These are phyloP conservation scores for Hydnomerulius pinastri DNA, from an alignment of 768 basidiomycete species.

Conservation along the genomic window DNA sequence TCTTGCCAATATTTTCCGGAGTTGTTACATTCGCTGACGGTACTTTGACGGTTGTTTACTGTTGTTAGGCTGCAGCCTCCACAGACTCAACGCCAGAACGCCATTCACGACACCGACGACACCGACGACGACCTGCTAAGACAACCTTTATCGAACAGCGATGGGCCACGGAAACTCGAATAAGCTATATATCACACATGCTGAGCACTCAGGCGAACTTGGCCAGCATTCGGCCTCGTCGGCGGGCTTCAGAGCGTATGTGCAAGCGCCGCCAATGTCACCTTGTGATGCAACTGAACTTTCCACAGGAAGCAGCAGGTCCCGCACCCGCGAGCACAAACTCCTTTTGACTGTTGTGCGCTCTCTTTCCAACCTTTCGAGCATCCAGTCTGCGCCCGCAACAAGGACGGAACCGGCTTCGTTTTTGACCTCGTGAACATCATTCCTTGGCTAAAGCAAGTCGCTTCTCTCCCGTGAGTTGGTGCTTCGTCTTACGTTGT, in stretches of 20 bases:
- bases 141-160: constrained; percentile 1
- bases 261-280: constrained; percentile 14
- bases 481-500: constrained; percentile 10
- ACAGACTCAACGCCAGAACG: too few species aligned
- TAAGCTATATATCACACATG: constrained; percentile 88
- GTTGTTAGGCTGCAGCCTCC: too few species aligned
- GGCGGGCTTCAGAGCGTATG: constrained; percentile 69
- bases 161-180: constrained; percentile 88
- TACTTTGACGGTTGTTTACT: neutral
- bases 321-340: constrained; percentile 61
- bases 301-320: constrained; percentile 62
- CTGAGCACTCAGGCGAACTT: constrained; percentile 79
- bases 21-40: neutral
- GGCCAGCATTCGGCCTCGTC: constrained; percentile 85
- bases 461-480: constrained; percentile 13
- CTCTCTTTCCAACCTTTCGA: constrained; percentile 88
- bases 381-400: constrained; percentile 86
- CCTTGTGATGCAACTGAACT: constrained; percentile 8
- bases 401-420: constrained; percentile 73
- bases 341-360: constrained; percentile 90
- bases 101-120: neutral
- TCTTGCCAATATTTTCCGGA: neutral
- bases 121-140: neutral
- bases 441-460: constrained; percentile 91
- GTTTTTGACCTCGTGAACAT: constrained; percentile 93